Percentiles rank a stretch among this genome's conserved stretches.
Evolutionary conservation across 768 basidiomycete genomes (phyloP).

Genomic region (Cyathus striatus): DNA sequence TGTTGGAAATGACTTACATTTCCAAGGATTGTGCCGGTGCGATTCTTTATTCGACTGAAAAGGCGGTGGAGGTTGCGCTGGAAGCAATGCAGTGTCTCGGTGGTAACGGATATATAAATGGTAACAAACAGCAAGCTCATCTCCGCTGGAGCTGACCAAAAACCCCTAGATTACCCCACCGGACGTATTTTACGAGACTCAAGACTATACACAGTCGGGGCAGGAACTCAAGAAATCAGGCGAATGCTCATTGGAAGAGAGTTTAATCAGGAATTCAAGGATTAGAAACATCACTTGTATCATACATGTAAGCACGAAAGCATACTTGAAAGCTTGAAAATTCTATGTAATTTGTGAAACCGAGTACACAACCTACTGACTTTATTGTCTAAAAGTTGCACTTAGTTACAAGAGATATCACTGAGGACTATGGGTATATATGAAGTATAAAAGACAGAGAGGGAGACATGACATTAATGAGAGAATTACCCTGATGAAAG

Average conservation of each 20-base stretch:
- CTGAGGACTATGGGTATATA: too few species aligned
- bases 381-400: too few species aligned
- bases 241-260: constrained; percentile 93
- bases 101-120: constrained; percentile 95
- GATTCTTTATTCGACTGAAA: constrained; percentile 90
- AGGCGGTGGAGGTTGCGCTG: constrained; percentile 83
- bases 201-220: constrained; percentile 87
- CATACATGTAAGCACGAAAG: not conserved
- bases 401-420: too few species aligned
- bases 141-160: constrained; percentile 1
- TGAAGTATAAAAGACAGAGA: too few species aligned
- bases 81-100: constrained; percentile 93
- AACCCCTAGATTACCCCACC: constrained; percentile 71
- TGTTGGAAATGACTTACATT: not conserved
- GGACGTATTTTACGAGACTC: constrained; percentile 87
- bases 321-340: too few species aligned
- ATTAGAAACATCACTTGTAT: constrained; percentile 5
- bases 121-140: constrained; percentile 27
- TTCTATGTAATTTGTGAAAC: too few species aligned
- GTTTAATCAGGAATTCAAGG: constrained; percentile 68
- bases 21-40: constrained; percentile 92
- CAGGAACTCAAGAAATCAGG: constrained; percentile 95
- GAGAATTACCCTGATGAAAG: too few species aligned
- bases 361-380: too few species aligned
- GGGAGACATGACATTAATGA: too few species aligned